Evolutionary conservation across 129 eudicot genomes (phyloP).

Genomic region (Flaveria brownii): DNA sequence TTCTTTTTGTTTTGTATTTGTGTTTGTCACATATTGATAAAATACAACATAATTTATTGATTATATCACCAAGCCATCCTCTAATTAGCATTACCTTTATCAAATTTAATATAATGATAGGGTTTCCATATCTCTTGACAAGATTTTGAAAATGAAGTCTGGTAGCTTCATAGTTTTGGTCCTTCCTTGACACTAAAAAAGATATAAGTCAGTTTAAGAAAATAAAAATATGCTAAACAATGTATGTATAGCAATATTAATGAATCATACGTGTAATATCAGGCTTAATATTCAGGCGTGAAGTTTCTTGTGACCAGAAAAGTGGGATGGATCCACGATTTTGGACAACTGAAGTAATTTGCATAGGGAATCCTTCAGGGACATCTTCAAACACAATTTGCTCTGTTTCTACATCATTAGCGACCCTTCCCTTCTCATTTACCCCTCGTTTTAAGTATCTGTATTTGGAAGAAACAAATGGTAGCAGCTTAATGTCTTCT

Average conservation of each 20-base stretch:
- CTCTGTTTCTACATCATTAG: conserved; percentile 98
- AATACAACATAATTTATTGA: background rate
- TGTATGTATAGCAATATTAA: conserved; percentile 16
- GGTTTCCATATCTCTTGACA: conserved; percentile 87
- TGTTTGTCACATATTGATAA: too few relatives aligned
- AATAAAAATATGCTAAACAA: background rate
- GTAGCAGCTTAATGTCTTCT: background rate
- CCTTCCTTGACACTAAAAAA: conserved; percentile 78
- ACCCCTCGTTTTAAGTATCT: conserved; percentile 94
- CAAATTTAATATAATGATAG: conserved; percentile 82
- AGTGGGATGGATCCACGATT: conserved; percentile 95
- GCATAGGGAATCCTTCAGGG: conserved; percentile 53
- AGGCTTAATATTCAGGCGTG: conserved; percentile 79
- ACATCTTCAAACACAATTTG: conserved; percentile 90
- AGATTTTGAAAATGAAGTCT: conserved; percentile 91
- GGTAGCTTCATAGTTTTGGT: conserved; percentile 71
- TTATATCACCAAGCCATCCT: conserved; percentile 1
- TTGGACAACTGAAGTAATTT: conserved; percentile 89
- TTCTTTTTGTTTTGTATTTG: too few relatives aligned
- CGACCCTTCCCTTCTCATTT: conserved; percentile 92
- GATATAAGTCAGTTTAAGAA: conserved; percentile 4
- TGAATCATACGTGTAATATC: conserved; percentile 71
- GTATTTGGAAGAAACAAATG: conserved; percentile 9
- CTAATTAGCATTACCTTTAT: conserved; percentile 62
- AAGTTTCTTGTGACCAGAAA: conserved; percentile 98